These are phyloP conservation scores for Mangifera indica DNA, from an alignment of 345 rosid species.

Conservation along the genomic window DNA sequence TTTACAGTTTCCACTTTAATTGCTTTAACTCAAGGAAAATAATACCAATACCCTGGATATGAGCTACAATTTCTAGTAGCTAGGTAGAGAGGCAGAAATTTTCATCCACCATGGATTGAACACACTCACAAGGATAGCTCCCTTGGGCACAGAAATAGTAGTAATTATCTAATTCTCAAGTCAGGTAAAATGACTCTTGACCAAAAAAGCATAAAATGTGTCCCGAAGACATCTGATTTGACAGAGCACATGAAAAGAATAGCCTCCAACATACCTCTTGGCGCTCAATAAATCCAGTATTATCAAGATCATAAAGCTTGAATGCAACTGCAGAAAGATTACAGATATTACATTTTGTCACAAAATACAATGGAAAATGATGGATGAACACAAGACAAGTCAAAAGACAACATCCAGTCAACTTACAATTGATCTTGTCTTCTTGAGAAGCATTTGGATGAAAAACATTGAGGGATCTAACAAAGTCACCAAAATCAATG, in stretches of 20 bases:
- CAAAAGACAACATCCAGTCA: not conserved
- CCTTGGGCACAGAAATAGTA: not conserved
- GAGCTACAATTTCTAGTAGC: not conserved
- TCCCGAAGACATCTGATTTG: conserved; percentile 1
- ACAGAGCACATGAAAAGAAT: conserved; percentile 3
- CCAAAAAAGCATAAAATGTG: not conserved
- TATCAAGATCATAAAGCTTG: conserved; percentile 89
- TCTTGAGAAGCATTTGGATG: conserved; percentile 84
- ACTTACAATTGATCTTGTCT: conserved; percentile 89
- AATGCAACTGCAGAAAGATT: conserved; percentile 67
- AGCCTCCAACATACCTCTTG: conserved; percentile 60
- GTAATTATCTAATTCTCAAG: not conserved
- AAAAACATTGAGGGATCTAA: conserved; percentile 79
- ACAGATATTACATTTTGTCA: conserved; percentile 5
- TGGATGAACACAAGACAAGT: not conserved
- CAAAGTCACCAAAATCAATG: conserved; percentile 95
- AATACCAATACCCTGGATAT: conserved; percentile 5
- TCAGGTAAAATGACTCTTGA: not conserved
- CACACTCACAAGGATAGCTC: not conserved
- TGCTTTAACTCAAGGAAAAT: not conserved
- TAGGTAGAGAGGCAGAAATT: not conserved
- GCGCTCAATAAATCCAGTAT: conserved; percentile 90
- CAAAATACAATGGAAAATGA: not conserved
- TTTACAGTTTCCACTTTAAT: no score
- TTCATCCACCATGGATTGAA: not conserved